Conservation (phyloP, 352 stramenopile genomes). For the Aphanomyces invadans region DNA sequence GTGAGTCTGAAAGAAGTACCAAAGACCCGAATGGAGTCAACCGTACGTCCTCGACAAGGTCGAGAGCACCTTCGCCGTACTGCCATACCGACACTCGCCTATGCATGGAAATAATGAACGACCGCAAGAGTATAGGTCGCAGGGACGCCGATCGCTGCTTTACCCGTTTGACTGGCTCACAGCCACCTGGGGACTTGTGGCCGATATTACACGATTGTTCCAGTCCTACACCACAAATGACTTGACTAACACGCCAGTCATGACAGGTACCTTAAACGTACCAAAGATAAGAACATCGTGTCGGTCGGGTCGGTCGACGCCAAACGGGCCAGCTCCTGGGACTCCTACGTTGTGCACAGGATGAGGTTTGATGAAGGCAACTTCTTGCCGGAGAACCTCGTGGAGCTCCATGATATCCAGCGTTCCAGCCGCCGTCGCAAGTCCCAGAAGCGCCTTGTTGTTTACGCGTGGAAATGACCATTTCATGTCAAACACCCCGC, state of each 20-base stretch:
- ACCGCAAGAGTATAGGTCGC: no score
- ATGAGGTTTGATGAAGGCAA: neutral
- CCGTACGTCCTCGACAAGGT: slow-evolving; percentile 37
- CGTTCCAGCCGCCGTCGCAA: slow-evolving; percentile 51
- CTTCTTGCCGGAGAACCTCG: slow-evolving; percentile 28
- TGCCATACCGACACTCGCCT: slow-evolving; percentile 58
- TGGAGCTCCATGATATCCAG: slow-evolving; percentile 57
- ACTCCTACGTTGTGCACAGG: neutral
- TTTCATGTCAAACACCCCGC: slow-evolving; percentile 79
- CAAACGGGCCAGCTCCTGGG: neutral
- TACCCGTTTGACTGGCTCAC: slow-evolving; percentile 80
- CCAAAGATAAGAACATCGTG: slow-evolving; percentile 73
- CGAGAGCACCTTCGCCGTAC: slow-evolving; percentile 31
- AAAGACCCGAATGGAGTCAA: slow-evolving; percentile 20
- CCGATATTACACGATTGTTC: slow-evolving; percentile 56
- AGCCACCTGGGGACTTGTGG: slow-evolving; percentile 47
- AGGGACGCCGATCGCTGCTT: neutral
- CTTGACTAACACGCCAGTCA: slow-evolving; percentile 1
- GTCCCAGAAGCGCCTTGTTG: slow-evolving; percentile 45
- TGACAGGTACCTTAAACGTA: neutral
- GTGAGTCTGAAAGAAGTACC: no score
- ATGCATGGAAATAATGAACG: slow-evolving; percentile 8
- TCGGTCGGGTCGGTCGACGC: slow-evolving; percentile 3
- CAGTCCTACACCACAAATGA: slow-evolving; percentile 38
- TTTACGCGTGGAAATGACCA: slow-evolving; percentile 51